phyloP scores from a whole-genome alignment of 2,329 filamentous ascomycete genomes.

The Verticillium isaacii region DNA sequence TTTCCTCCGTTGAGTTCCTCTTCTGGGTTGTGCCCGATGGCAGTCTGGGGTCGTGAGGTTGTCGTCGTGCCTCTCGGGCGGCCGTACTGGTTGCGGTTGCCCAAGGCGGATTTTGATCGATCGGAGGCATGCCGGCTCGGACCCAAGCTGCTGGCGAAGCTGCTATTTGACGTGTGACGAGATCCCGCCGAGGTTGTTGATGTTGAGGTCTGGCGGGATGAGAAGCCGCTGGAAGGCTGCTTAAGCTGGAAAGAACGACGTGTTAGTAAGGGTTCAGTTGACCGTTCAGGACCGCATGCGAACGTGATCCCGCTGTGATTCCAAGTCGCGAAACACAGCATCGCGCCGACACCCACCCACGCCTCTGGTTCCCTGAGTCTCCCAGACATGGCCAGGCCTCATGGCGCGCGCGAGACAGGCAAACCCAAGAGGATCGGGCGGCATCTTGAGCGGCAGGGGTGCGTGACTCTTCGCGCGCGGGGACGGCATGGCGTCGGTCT shows the following conservation, averaged over 20 bases:
- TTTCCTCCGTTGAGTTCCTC: constrained; percentile 29
- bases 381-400: background rate
- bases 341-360: background rate
- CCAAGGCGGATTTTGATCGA: constrained; percentile 47
- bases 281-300: background rate
- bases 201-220: constrained; percentile 34
- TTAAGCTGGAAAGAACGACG: constrained; percentile 22
- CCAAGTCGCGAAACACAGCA: background rate
- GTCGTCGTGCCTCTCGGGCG: constrained; percentile 32
- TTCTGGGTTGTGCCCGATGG: constrained; percentile 34
- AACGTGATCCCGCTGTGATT: background rate
- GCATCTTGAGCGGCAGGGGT: background rate
- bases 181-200: constrained; percentile 13
- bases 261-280: background rate
- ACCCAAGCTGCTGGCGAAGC: constrained; percentile 55
- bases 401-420: background rate
- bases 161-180: constrained; percentile 20
- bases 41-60: constrained; percentile 29
- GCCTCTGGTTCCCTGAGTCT: background rate
- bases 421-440: background rate
- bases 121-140: constrained; percentile 43
- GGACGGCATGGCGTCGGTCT: background rate
- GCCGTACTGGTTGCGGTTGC: constrained; percentile 40
- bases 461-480: background rate
- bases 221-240: constrained; percentile 20